Evolutionary conservation across 2,329 filamentous ascomycete genomes (phyloP).

Genomic region (Stromatinia cepivora): DNA sequence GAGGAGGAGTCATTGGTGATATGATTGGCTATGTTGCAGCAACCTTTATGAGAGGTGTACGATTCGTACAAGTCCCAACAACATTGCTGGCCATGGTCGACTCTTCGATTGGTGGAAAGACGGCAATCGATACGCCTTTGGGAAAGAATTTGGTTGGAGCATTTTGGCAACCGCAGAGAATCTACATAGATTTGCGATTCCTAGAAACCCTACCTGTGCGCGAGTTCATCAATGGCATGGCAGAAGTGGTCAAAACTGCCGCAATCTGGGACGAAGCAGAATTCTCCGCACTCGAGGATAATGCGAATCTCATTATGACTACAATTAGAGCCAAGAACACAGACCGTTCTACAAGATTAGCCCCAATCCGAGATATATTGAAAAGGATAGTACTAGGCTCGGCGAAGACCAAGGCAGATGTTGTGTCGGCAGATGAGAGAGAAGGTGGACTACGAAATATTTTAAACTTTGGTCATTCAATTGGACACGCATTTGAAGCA

Average conservation of each 20-base stretch:
- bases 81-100: slow-evolving; percentile 97
- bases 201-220: slow-evolving; percentile 85
- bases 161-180: slow-evolving; percentile 93
- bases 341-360: slow-evolving; percentile 57
- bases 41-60: slow-evolving; percentile 97
- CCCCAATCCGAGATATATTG: slow-evolving; percentile 67
- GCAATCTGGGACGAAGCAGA: slow-evolving; percentile 92
- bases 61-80: slow-evolving; percentile 94
- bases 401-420: slow-evolving; percentile 88
- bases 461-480: slow-evolving; percentile 96
- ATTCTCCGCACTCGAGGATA: slow-evolving; percentile 80
- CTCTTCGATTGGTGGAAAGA: slow-evolving; percentile 97
- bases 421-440: slow-evolving; percentile 91
- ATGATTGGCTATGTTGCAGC: slow-evolving; percentile 97
- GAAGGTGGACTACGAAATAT: slow-evolving; percentile 93
- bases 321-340: slow-evolving; percentile 64
- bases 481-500: slow-evolving; percentile 94
- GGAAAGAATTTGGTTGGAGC: slow-evolving; percentile 95
- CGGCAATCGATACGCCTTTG: slow-evolving; percentile 91
- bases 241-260: slow-evolving; percentile 95
- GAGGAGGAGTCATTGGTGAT: slow-evolving; percentile 95
- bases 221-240: slow-evolving; percentile 98
- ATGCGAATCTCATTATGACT: slow-evolving; percentile 73
- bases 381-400: slow-evolving; percentile 80
- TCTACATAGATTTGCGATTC: slow-evolving; percentile 93